Base-by-base conservation (phyloP, 2,329 filamentous ascomycete species). In the Neurospora sp. region DNA sequence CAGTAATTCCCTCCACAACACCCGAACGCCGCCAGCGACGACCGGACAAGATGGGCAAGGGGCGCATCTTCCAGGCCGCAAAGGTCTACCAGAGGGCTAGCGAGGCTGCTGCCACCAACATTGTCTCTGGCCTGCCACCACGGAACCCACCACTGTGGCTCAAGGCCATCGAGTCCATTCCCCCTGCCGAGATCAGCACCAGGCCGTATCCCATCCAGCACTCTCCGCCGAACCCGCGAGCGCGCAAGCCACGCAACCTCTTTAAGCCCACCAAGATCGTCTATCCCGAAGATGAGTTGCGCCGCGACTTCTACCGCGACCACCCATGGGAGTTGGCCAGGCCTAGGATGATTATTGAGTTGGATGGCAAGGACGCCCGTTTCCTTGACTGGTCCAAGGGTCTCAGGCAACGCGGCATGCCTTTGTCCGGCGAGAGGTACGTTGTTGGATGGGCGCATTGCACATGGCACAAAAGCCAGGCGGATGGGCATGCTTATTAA, bases 291-390 rank as follows among this genome's bases (percentile, higher is more conserved):
- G 96, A 99, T 81, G 81, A 83, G 71, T 84, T 99, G 77, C 90
- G 96, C 73, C 84, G 82, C 74, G 88, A 90, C 38, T 99, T 98
- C 82, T 99, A 92, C 83, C 89, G 86, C 77, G 95, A 99, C 80
- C 96, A 99, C 79, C 96, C 96, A 5, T 99, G 96, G 96, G 96
- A 99, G 81, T 83, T 99, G 77, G 96, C 96, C 19, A 87, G 95
- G 73, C 96, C 96, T 69, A 87, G 93, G 75, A 85, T 97, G 71
- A 84, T 99, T 66, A 82, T 98, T 10, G 96, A 99, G 81, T 84
- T 89, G 75, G 91, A 95, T 76, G 96, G 96, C 68, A 91, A 91
- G 78, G 95, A 99, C 77, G 84, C 88, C 68, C 87, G 90, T 78
- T 84, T 82, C 69, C 89, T 89, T 76, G 89, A 97, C 80, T 98